Evolutionary conservation across 306 rosid genomes (phyloP).

Genomic region (Nissolia schottii): DNA sequence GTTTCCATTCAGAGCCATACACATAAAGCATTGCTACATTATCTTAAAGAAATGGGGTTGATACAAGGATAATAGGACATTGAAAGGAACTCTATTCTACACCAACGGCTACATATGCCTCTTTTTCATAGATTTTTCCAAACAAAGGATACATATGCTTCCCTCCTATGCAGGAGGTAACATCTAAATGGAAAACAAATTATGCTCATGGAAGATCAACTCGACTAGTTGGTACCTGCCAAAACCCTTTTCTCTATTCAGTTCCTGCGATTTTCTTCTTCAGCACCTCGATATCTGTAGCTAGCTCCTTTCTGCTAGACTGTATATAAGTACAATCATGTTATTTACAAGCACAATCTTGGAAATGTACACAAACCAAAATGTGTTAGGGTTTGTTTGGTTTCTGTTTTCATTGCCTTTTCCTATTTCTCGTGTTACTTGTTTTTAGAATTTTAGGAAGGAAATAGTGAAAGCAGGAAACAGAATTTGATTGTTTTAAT

Average conservation of each 20-base stretch:
- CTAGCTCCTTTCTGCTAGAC: slow-evolving; percentile 95
- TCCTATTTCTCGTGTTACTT: no score
- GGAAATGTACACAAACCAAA: not conserved
- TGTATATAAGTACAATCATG: slow-evolving; percentile 26
- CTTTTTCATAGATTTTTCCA: not conserved
- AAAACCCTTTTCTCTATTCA: slow-evolving; percentile 43
- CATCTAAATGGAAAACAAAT: slow-evolving; percentile 41
- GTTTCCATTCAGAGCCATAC: slow-evolving; percentile 25
- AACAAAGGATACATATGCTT: slow-evolving; percentile 9
- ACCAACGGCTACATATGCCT: slow-evolving; percentile 44
- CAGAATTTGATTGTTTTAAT: no score
- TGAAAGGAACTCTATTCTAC: slow-evolving; percentile 48
- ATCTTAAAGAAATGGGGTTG: slow-evolving; percentile 34
- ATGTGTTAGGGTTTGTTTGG: no score
- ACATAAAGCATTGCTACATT: slow-evolving; percentile 38
- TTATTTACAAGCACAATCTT: slow-evolving; percentile 5
- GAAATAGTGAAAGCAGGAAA: no score
- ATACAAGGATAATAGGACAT: slow-evolving; percentile 36
- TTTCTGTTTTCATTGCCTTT: no score
- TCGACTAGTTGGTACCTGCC: slow-evolving; percentile 13
- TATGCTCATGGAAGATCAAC: slow-evolving; percentile 25
- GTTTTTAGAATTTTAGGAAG: no score
- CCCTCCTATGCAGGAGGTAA: slow-evolving; percentile 47
- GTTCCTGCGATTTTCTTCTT: slow-evolving; percentile 97
- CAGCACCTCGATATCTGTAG: slow-evolving; percentile 69